Conservation (phyloP, 495 filamentous ascomycete species). For the Tuber borchii region DNA sequence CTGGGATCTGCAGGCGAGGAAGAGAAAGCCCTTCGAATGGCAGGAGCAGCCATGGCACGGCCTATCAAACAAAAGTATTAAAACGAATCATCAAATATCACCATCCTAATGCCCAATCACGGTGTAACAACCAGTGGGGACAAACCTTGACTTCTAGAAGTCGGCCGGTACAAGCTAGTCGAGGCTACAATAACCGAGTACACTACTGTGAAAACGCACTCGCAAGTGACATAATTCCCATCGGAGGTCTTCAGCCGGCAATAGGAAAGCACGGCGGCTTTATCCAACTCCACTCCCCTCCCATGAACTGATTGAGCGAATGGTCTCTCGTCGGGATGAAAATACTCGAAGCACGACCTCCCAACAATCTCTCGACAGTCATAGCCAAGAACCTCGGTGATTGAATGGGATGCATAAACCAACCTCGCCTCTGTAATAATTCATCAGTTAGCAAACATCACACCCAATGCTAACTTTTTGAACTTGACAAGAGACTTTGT, state of each 20-base stretch:
- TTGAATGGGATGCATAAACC: constrained; percentile 75
- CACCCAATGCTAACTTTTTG: constrained; percentile 10
- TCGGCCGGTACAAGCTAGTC: constrained; percentile 69
- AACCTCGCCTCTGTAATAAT: constrained; percentile 65
- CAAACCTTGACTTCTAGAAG: constrained; percentile 68
- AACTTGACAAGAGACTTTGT: constrained; percentile 29
- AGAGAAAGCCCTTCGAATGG: constrained; percentile 70
- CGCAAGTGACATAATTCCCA: constrained; percentile 72
- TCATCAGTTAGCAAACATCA: constrained; percentile 52
- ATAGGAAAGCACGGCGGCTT: constrained; percentile 78
- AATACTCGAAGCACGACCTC: constrained; percentile 77
- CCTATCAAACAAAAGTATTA: constrained; percentile 48
- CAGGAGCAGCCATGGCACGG: constrained; percentile 69
- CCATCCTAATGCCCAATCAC: not conserved
- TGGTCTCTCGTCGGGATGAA: constrained; percentile 73
- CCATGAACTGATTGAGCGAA: constrained; percentile 67
- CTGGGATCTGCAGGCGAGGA: constrained; percentile 77
- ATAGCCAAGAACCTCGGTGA: constrained; percentile 76
- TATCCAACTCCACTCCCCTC: constrained; percentile 69
- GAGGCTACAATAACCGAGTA: constrained; percentile 81
- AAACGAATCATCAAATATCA: not conserved
- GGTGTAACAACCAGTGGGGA: constrained; percentile 16
- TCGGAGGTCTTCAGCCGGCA: constrained; percentile 61
- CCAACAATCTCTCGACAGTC: constrained; percentile 66
- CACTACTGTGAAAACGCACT: constrained; percentile 84